Base-by-base conservation (phyloP, 805 yeast genomes). In the Saitoella complicata region DNA sequence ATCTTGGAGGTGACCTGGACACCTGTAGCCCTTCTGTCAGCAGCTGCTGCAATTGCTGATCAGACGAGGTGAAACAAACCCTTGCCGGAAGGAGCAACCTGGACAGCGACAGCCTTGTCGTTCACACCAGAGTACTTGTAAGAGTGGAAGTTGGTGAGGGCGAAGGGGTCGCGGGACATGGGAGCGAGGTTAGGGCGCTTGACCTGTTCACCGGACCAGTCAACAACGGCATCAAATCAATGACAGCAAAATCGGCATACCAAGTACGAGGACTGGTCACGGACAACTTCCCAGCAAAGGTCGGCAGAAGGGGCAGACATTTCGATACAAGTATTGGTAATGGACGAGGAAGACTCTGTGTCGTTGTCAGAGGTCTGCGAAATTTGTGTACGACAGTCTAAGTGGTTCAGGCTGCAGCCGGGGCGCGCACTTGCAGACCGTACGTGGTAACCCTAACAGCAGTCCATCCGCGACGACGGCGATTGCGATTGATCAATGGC, bases 61-160 rank as follows among this genome's bases (percentile, higher is more conserved):
- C 21, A 21, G 21, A 21, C 21, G 21, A 21, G 21, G 21, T 21
- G 4, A 21, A 21, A 21, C 21, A 21, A 21, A 21, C 21, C 21
- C 21, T 21, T 21, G 21, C 21, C 21, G 21, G 21, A 21, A 21
- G 21, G 21, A 21, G 21, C 21, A 21, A 21, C 21, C 21, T 62
- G 51, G 53, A 70, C 64, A 58, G 72, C 72, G 48, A 68, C 51
- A 49, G 76, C 74, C 64, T 67, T 68, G 57, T 61, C 60, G 66
- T 67, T 69, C 56, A 69, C 61, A 57, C 75, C 73, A 44, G 75
- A 65, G 47, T 67, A 60, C 57, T 61, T 54, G 63, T 61, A 63
- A 57, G 69, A 57, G 72, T 71, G 65, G 52, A 61, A 57, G 54
- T 67, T 69, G 46, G 66, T 57, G 52, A 63, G 60, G 67, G 70